Conservation (phyloP, 176 grass and related monocot genomes). For the Phoenix roebelenii region DNA sequence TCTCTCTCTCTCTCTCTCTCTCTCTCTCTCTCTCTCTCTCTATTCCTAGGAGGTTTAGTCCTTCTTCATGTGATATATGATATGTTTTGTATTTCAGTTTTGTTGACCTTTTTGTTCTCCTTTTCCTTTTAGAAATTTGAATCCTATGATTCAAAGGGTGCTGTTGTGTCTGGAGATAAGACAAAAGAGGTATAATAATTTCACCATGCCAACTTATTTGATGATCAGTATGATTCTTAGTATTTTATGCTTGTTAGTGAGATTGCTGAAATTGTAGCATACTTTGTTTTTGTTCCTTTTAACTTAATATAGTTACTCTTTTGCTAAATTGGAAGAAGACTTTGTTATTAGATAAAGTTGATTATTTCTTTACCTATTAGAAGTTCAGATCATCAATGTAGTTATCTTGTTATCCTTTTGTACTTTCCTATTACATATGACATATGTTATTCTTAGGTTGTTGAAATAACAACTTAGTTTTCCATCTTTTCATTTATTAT, state of each 20-base stretch:
- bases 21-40: not conserved
- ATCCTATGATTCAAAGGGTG: constrained; percentile 78
- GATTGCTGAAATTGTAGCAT: not conserved
- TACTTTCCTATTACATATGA: too few species aligned
- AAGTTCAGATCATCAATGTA: too few species aligned
- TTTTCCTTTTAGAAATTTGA: constrained; percentile 75
- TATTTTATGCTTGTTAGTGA: constrained; percentile 9
- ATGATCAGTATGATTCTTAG: not conserved
- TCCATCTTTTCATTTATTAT: too few species aligned
- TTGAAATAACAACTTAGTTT: too few species aligned
- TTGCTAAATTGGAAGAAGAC: too few species aligned
- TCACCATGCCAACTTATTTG: not conserved
- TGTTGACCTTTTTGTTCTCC: constrained; percentile 9
- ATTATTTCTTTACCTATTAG: too few species aligned
- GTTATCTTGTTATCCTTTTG: too few species aligned
- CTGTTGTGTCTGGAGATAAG: constrained; percentile 77
- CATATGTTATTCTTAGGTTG: too few species aligned
- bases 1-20: constrained; percentile 1
- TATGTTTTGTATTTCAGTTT: constrained; percentile 1
- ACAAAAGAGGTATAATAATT: constrained; percentile 61
- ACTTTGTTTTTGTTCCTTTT: too few species aligned
- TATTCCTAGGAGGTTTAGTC: not conserved
- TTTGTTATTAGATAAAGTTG: too few species aligned
- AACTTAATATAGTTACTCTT: too few species aligned
- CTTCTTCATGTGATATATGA: not conserved